phyloP scores from a whole-genome alignment of 2,329 filamentous ascomycete genomes.

The Fusarium armeniacum region DNA sequence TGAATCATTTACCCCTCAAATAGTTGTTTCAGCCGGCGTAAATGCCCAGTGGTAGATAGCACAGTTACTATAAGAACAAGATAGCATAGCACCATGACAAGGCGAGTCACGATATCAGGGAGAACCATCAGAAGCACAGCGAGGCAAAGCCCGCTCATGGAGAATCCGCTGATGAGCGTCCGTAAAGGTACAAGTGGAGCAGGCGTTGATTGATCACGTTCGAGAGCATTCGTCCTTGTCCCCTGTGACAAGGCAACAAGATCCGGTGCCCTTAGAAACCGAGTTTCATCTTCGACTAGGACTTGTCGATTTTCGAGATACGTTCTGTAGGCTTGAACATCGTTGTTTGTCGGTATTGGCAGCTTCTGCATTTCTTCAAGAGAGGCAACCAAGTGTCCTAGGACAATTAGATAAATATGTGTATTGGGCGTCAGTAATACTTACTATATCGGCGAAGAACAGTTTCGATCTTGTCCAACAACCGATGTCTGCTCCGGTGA shows the following conservation, averaged over 20 bases:
- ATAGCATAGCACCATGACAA: constrained; percentile 34
- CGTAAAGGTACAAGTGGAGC: constrained; percentile 23
- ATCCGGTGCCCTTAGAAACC: constrained; percentile 65
- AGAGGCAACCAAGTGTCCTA: constrained; percentile 71
- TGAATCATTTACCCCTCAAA: constrained; percentile 20
- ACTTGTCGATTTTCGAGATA: constrained; percentile 67
- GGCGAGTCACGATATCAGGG: constrained; percentile 33
- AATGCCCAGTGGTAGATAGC: constrained; percentile 32
- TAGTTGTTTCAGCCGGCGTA: constrained; percentile 29
- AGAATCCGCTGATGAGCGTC: constrained; percentile 32
- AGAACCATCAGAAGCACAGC: constrained; percentile 33
- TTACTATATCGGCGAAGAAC: constrained; percentile 32
- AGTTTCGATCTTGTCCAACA: constrained; percentile 17
- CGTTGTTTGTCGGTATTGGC: constrained; percentile 64
- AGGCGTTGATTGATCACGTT: constrained; percentile 9
- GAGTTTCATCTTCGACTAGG: constrained; percentile 70
- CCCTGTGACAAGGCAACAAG: constrained; percentile 26
- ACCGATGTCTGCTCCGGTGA: constrained; percentile 9
- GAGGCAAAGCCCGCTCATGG: constrained; percentile 34
- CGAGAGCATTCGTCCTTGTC: constrained; percentile 14
- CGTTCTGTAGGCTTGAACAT: constrained; percentile 62
- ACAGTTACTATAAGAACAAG: constrained; percentile 30
- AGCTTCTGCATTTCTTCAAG: constrained; percentile 66
- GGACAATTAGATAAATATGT: constrained; percentile 11
- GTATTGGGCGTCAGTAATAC: not conserved